Conservation (phyloP, 495 filamentous ascomycete genomes). For the Tuber aestivum region DNA sequence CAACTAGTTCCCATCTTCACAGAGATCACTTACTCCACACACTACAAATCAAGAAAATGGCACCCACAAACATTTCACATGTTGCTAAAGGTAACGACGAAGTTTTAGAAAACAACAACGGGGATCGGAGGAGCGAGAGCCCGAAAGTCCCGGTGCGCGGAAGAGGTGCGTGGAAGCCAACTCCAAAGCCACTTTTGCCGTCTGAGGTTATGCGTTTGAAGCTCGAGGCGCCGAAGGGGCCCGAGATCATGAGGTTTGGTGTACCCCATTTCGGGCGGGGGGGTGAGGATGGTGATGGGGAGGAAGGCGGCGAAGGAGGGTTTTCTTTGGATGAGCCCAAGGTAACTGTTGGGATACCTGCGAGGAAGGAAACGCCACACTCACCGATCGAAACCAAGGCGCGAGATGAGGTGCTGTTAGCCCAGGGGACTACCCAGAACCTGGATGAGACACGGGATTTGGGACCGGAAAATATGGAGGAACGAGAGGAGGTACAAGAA, state of each 20-base stretch:
- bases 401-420: background rate
- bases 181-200: background rate
- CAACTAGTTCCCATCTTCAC: background rate
- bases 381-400: background rate
- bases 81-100: background rate
- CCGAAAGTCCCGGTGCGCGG: background rate
- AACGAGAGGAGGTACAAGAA: background rate
- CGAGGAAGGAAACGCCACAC: background rate
- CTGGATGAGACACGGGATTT: background rate
- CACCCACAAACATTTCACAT: background rate
- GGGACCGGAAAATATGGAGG: background rate
- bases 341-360: background rate
- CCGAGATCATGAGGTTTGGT: background rate
- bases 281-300: background rate
- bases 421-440: background rate
- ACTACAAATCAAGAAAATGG: background rate
- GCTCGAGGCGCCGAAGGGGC: background rate
- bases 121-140: background rate
- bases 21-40: background rate
- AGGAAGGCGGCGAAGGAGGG: background rate
- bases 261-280: background rate
- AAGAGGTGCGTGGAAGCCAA: background rate
- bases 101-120: background rate
- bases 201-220: background rate
- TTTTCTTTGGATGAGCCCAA: background rate